Conservation (phyloP, 768 basidiomycete species). For the Kwoniella europaea region DNA sequence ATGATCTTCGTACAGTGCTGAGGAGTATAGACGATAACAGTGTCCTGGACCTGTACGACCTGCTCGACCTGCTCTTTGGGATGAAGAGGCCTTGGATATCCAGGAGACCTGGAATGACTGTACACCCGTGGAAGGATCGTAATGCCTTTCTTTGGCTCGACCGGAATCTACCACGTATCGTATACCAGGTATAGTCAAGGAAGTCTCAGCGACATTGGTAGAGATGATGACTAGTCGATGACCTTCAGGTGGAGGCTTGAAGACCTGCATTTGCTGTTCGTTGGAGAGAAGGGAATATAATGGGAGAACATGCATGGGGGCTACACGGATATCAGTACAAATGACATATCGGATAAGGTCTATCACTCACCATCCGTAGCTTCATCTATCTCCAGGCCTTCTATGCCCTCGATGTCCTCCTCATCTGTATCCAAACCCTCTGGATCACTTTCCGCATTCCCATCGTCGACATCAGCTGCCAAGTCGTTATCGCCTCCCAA, state of each 20-base stretch:
- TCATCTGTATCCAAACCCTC: constrained; percentile 72
- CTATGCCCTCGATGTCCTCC: constrained; percentile 61
- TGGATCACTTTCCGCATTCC: constrained; percentile 65
- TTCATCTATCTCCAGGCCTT: constrained; percentile 59
- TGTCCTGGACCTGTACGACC: constrained; percentile 98
- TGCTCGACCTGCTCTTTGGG: constrained; percentile 92
- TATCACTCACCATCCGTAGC: constrained; percentile 29
- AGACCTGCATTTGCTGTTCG: constrained; percentile 94
- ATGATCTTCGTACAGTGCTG: constrained; percentile 89
- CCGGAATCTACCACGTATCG: constrained; percentile 98
- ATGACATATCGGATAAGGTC: background rate
- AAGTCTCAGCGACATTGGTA: constrained; percentile 96
- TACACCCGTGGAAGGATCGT: constrained; percentile 78
- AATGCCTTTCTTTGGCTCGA: constrained; percentile 91
- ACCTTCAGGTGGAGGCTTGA: constrained; percentile 78
- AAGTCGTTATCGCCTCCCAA: constrained; percentile 64
- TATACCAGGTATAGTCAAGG: constrained; percentile 93
- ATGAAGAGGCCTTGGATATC: constrained; percentile 93
- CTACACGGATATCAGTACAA: constrained; percentile 59
- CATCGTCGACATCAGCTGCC: constrained; percentile 64
- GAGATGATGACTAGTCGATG: constrained; percentile 88
- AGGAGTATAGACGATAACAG: constrained; percentile 96
- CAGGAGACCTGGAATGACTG: constrained; percentile 91
- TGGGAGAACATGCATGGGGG: constrained; percentile 91
- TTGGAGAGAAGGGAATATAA: constrained; percentile 89